Base-by-base conservation (phyloP, 1,139 yeast species). In the Hyphopichia fennica region DNA sequence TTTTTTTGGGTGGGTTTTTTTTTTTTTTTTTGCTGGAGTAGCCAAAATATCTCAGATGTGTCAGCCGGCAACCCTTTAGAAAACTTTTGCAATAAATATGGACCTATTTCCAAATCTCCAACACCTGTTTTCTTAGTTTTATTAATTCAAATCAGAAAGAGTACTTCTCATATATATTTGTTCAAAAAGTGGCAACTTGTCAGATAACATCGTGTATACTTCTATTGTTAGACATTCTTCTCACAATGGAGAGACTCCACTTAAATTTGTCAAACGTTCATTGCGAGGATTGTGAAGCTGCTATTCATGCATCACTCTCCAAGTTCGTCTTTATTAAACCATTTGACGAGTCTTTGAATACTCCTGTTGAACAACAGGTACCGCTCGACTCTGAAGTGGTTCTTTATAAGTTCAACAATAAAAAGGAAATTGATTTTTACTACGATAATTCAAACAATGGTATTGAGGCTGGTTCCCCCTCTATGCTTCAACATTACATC, bases 251-350 rank as follows among this genome's bases (percentile, higher is more conserved):
- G 35, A 57, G 51, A 18, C 52, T 72, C 34, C 52, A 48, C 14
- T 40, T 72, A 5, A 49, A 54, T 18, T 54, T 78, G 20, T 60
- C 65, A 13, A 79, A 80, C 47, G 63, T 80, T 23, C 85, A 81
- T 52, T 81, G 85, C 52, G 63, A 60, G 10, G 73, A 72, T 35
- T 80, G 84, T 53, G 78, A 71, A 46, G 47, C 51, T 1, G 57
- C 72, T 1, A 63, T 80, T 34, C 44, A 54, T n/a, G 44, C 45
- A 10, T 45, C 57, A 1, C 45, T 69, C 15, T 40, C 52, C 7
- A 25, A 38, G 10, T 32, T 36, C 22, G 38, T 39, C 6, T 32
- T 41, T 23, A 29, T 25, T 4, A 22, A 18, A 6, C 29, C 28
- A 37, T 14, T 31, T 23, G 16, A 37, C 13, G 25, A n/a, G 10